Evolutionary conservation across 129 eudicot genomes (phyloP), one percentile per base, ranked within the genome.

Genomic region (Tagetes patula): DNA sequence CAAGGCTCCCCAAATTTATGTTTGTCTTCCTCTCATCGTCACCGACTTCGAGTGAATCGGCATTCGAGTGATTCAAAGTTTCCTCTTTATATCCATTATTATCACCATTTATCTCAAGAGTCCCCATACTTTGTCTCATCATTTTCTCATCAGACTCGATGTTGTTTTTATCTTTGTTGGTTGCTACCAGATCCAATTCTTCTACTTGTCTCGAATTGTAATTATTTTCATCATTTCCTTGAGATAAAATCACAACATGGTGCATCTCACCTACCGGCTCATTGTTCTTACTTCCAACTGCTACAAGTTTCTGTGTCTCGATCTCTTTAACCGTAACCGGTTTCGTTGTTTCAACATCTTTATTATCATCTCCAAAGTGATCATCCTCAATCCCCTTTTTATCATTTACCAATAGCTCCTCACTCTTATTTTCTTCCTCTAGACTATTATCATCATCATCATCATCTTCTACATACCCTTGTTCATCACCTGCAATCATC

Each of bases 21-120:
- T 31, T 70, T 43, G 72, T 27, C 66, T 67, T 12, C 27, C 71
- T 20, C 61, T 76, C 56, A 64, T 77, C 79, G 39, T 67, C 77
- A 3, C 75, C 75, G 7, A 43, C 67, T 41, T 70, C 80, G 70
- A 62, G 72, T 12, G 74, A 74, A 70, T 81, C 81, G 27, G 34
- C 76, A 68, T 52, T 63, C 32, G 76, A 13, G 56, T 43, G 43
- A n/a, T 67, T 46, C 54, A 34, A 38, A 2, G 30, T 47, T 41
- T 12, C 62, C 39, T 67, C 72, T 72, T 60, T 64, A 39, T 49
- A 8, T 41, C 20, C 69, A 50, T 30, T 42, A 11, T 46, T 46
- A 30, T 27, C 5, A 62, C 54, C 11, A 8, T 7, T 42, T 32
- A 30, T 63, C 59, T 49, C 75, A 14, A n/a, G 67, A 37, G 50